Evolutionary conservation across 1,284 basidiomycete species (phyloP), one percentile per base, ranked within the genome.

Genomic region (Sanghuangporus sanghuang): DNA sequence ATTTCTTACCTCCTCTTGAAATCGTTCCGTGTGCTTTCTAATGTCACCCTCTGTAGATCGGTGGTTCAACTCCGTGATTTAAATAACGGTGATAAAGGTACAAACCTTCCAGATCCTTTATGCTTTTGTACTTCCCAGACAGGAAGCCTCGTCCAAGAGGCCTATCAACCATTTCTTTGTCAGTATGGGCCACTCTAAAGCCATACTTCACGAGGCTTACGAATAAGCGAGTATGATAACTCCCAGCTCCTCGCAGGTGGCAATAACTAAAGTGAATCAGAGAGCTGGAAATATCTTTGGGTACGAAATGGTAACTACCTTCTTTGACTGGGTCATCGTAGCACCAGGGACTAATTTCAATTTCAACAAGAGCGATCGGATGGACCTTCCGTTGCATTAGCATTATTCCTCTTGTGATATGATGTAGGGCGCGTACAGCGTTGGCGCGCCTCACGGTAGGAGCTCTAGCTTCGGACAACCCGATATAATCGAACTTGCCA

Each of bases 121-220:
- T 70, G 16, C 71, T 74, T 69, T 80, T 80, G 68, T 81, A 78
- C 46, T 74, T 73, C 11, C 85, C 83, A 0, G 81, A 79, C 18
- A 90, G 72, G 70, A 88, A 80, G 1, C 87, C 87, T 53, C 77
- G 74, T 8, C 84, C 85, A 14, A 87, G 77, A 0, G 85, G 86
- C 2, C 79, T 80, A 40, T 57, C 16, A 53, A 21, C 21, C 7
- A 63, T n/a, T 53, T 39, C 5, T 52, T 36, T 16, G 6, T 61
- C 4, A 36, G 21, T 39, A 50, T 55, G 59, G 6, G 1, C 6
- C 14, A 11, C 18, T 32, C 18, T 7, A 42, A 40, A 40, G 50
- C 21, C 14, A 61, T 21, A 35, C 27, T 32, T 46, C 21, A n/a
- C 16, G 21, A n/a, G 36, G 67, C 75, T 44, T 57, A 79, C 70